Percentiles rank a stretch among this genome's conserved stretches.
These are phyloP conservation scores for Podaxis sp. DNA, from an alignment of 768 basidiomycete species.

Conservation along the genomic window DNA sequence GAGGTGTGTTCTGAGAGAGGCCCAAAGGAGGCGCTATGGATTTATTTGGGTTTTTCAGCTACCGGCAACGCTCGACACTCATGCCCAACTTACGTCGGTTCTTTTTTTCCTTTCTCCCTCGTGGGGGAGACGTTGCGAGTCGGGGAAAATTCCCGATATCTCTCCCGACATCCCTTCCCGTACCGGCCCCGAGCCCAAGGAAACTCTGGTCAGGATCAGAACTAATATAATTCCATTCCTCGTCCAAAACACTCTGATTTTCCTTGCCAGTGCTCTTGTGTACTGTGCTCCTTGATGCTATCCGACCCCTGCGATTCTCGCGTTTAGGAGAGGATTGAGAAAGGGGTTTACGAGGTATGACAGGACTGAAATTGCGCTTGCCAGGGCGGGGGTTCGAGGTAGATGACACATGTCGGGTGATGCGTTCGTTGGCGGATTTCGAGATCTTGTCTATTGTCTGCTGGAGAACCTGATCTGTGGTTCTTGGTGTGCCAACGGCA, in stretches of 20 bases:
- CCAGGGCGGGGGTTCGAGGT: neutral
- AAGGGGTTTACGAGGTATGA: neutral
- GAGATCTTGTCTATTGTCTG: conserved; percentile 40
- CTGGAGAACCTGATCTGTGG: conserved; percentile 35
- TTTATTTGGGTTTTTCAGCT: neutral
- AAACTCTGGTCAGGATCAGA: conserved; percentile 24
- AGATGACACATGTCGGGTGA: neutral
- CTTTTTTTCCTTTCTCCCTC: conserved; percentile 45
- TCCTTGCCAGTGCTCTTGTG: conserved; percentile 35
- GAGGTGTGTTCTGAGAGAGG: conserved; percentile 45
- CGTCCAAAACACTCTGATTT: conserved; percentile 31
- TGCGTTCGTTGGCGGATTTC: conserved; percentile 34
- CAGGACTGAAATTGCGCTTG: neutral
- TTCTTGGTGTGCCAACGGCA: conserved; percentile 37
- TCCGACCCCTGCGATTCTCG: neutral
- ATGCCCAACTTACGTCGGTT: conserved; percentile 43
- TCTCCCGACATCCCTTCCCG: conserved; percentile 47
- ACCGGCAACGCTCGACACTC: neutral
- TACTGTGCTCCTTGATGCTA: neutral
- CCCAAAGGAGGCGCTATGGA: conserved; percentile 53
- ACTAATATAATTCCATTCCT: conserved; percentile 35
- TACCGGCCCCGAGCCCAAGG: conserved; percentile 30
- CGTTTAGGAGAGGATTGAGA: neutral
- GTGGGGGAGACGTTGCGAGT: conserved; percentile 19
- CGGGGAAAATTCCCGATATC: conserved; percentile 30